Base-by-base conservation (phyloP, 441 rosid genomes). In the California macrophylla region DNA sequence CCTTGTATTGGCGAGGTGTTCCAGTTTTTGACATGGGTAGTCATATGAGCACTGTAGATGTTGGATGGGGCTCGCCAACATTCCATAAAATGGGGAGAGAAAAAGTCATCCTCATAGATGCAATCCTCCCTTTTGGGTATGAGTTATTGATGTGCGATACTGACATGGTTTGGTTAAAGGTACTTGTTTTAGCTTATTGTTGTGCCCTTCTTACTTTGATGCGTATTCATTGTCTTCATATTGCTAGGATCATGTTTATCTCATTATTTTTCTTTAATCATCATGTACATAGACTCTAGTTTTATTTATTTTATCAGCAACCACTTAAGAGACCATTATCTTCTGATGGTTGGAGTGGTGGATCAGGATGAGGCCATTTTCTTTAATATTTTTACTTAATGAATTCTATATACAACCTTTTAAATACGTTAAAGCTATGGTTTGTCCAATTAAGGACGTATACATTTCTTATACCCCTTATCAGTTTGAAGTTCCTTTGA, bases 11-110 rank as follows among this genome's bases (percentile, higher is more conserved):
- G 99, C 88, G 84, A 87, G 97, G 99, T 20, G 69, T 95, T 81
- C 99, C 98, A 3, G 99, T 87, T 67, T 95, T 95, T 75, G 99
- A 95, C 80, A 92, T 95, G 99, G 96, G 87, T 66, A 92, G 98
- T 80, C 98, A 88, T 75, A 85, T 95, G 95, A 92, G 96, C 79
- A 85, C 97, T 15, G 74, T 82, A 63, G 99, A 95, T 82, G 97
- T 90, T 61, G 99, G 99, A 30, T 95, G 98, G 98, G 99, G 99
- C 13, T 81, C 97, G 34, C 93, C 97, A 1, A 86, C 92, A 36
- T 92, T 95, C 78, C 99, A 95, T 78, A 95, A 90, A 79, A 92
- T 95, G 99, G 99, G 98, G 66, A 87, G 98, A 87, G 97, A 95
- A 76, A 95, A 95, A 83, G 97, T 91, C 66, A 72, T 92, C 75